Evolutionary conservation across 768 basidiomycete species (phyloP), one percentile per base, ranked within the genome.

Genomic region (Boletus insuetus): DNA sequence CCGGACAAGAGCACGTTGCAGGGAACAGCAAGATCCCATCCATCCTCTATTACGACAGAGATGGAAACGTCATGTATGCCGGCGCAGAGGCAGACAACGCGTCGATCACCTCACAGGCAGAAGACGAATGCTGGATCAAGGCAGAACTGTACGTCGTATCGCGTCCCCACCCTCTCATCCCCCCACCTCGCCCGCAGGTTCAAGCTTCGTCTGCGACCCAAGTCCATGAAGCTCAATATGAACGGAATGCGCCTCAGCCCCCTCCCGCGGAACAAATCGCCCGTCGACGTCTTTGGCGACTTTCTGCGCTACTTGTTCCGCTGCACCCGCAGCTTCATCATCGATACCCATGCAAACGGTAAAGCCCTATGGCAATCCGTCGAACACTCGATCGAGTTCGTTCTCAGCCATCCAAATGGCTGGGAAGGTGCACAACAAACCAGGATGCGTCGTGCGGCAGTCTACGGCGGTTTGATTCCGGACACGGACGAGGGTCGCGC

Each of bases 1-100:
- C 89, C 10, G 89, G 89, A 17, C 89, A 91, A 71, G 89, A 91
- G 70, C 88, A 91, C 77, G 87, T 89, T 46, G 88, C 85, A 14
- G 89, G 89, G 38, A 91, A 90, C 68, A 85, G 86, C 54, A 91
- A 91, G 74, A 91, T 91, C 63, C 89, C 89, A 38, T 84, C 89
- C 22, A 69, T 87, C 24, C 80, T 91, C 70, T 91, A 83, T 66
- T 91, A 91, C 61, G 86, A 91, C 63, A 75, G 72, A 59, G 67
- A 77, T 44, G 89, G 89, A 7, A 75, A 69, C 56, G 78, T 90
- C 77, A 82, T 80, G 72, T 85, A 81, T 41, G 87, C 87, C 6
- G 88, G 89, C 10, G 89, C 89, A 55, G 89, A 91, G 69, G 86
- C 88, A 50, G 89, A 91, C 35, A 80, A 75, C 46, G 77, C 77